Base-by-base conservation (phyloP, 2,329 filamentous ascomycete species). In the Ilyonectria robusta region DNA sequence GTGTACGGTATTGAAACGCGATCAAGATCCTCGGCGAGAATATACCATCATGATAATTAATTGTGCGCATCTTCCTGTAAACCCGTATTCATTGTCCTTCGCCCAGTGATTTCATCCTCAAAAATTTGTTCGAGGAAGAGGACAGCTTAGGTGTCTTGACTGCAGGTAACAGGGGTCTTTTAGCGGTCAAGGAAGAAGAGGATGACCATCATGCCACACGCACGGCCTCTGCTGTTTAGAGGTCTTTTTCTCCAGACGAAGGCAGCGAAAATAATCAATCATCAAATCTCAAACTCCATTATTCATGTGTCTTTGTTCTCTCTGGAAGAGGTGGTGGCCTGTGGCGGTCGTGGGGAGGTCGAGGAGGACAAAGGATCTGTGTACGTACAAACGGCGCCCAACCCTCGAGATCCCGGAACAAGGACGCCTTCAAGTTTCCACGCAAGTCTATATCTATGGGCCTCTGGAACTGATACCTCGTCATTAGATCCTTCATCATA, bases 171-270 rank as follows among this genome's bases (percentile, higher is more conserved):
- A 65, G 50, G 62, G 62, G 46, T 65, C 44, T 48, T 59, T 26
- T 59, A 15, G 62, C 62, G 62, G 62, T 65, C 56, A 65, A 59
- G 48, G 9, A 40, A 29, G 17, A 59, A 48, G 21, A 40, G 56
- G 42, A 37, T 59, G 54, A 59, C 42, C 31, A 50, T 59, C 56
- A 59, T 59, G 44, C 56, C 57, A 59, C 33, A 59, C 46, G 57
- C 57, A 59, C 57, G 57, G 40, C 33, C 48, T 33, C 54, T 46
- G 29, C 8, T 11, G 19, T 61, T 15, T 59, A 48, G 31, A 8
- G 44, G 15, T 1, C 3, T 31, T 9, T 35, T 13, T 26, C 23
- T 15, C 4, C 44, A 23, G 4, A 23, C 19, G 19, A 23, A 21
- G 19, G 19, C 9, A 21, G 10, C 17, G 29, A 33, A 33, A 46